These are phyloP conservation scores for Lithospermum erythrorhizon DNA, from an alignment of 257 asterid species.

Conservation along the genomic window DNA sequence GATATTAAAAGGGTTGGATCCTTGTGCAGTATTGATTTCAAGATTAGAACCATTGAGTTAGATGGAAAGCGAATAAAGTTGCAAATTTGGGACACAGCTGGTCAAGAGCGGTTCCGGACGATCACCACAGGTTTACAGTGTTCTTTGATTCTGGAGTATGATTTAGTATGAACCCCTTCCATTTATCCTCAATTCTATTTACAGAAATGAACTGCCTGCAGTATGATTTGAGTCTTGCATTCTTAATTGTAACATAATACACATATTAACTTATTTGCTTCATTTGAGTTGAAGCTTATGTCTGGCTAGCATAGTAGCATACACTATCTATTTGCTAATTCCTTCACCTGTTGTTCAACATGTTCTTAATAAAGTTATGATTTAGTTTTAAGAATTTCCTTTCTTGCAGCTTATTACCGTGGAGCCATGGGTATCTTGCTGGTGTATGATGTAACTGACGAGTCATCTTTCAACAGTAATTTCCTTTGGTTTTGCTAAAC, in stretches of 20 bases:
- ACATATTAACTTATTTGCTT: too few relatives aligned
- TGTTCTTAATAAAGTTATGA: background rate
- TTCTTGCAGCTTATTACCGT: conserved; percentile 63
- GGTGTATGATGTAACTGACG: conserved; percentile 78
- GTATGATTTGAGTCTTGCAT: too few relatives aligned
- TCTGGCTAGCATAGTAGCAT: too few relatives aligned
- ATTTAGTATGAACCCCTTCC: too few relatives aligned
- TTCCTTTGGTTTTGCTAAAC: conserved; percentile 3
- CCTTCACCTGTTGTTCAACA: background rate
- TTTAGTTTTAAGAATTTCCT: background rate
- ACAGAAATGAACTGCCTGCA: too few relatives aligned
- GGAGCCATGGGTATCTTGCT: conserved; percentile 86
- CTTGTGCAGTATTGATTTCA: conserved; percentile 61
- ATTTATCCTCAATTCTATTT: too few relatives aligned
- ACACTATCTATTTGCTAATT: background rate
- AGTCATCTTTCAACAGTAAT: conserved; percentile 71
- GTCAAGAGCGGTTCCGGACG: conserved; percentile 81
- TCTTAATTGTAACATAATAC: too few relatives aligned
- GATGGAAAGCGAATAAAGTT: conserved; percentile 61
- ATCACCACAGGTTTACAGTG: conserved; percentile 56
- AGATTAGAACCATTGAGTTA: conserved; percentile 70
- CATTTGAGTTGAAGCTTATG: too few relatives aligned
- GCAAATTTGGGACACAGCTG: conserved; percentile 84
- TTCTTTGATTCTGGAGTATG: too few relatives aligned
- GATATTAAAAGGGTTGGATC: background rate